Evolutionary conservation across 176 grass and related monocot genomes (phyloP).

Genomic region (Raddia guianensis): DNA sequence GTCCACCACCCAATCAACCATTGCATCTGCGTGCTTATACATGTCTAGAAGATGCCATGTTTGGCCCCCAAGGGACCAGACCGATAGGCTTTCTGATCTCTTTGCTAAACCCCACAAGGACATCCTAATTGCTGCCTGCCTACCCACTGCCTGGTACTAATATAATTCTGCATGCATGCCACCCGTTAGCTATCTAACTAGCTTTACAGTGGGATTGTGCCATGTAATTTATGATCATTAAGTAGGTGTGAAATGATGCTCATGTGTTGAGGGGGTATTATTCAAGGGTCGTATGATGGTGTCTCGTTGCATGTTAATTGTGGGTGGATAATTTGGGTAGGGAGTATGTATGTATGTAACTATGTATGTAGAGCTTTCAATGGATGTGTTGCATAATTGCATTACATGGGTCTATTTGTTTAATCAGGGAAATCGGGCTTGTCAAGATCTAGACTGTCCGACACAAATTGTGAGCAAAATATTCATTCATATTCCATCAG

Average conservation of each 20-base stretch:
- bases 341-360: too few species aligned
- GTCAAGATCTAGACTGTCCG: background rate
- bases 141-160: conserved; percentile 16
- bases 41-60: conserved; percentile 15
- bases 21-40: background rate
- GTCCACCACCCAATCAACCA: conserved; percentile 1
- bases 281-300: conserved; percentile 31
- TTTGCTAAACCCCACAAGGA: conserved; percentile 31
- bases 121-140: conserved; percentile 35
- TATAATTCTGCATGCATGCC: conserved; percentile 16
- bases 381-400: background rate
- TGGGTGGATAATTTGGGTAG: background rate
- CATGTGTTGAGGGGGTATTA: background rate
- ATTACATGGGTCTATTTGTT: background rate
- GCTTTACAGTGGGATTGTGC: conserved; percentile 36
- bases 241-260: conserved; percentile 13
- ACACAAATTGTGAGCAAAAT: background rate
- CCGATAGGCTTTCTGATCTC: background rate
- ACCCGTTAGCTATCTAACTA: background rate
- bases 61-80: conserved; percentile 1
- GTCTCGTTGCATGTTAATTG: background rate
- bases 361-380: background rate
- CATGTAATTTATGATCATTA: conserved; percentile 10
- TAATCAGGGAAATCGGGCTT: background rate
- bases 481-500: background rate